Evolutionary conservation across 192 early-diverging fungal genomes (phyloP).

Genomic region (Backusella macrospora): DNA sequence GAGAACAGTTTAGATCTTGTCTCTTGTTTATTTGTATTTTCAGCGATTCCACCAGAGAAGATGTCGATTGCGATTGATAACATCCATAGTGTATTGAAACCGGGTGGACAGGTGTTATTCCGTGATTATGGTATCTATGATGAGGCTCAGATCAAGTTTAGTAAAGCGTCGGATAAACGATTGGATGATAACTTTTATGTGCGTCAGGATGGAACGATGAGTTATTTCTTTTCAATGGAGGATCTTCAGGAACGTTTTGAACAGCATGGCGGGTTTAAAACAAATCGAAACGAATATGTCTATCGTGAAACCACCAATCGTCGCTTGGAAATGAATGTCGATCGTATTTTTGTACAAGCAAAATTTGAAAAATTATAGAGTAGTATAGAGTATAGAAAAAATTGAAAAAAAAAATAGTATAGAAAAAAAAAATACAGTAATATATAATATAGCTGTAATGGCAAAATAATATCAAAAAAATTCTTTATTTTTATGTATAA

Average conservation of each 20-base stretch:
- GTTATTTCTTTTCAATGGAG: slow-evolving; percentile 85
- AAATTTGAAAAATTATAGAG: slow-evolving; percentile 66
- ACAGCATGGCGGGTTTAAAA: slow-evolving; percentile 58
- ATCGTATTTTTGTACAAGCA: slow-evolving; percentile 75
- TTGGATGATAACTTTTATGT: slow-evolving; percentile 95
- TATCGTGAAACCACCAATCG: slow-evolving; percentile 71
- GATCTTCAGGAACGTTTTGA: slow-evolving; percentile 64
- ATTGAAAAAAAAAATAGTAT: neutral
- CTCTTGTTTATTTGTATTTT: slow-evolving; percentile 94
- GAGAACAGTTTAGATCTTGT: slow-evolving; percentile 81
- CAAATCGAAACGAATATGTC: slow-evolving; percentile 63
- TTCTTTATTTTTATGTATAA: neutral
- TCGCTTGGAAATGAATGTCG: slow-evolving; percentile 65
- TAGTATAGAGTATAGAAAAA: neutral
- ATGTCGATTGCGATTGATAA: slow-evolving; percentile 79
- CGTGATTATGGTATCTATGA: slow-evolving; percentile 98
- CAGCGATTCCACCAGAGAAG: slow-evolving; percentile 89
- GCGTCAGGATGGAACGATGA: slow-evolving; percentile 93
- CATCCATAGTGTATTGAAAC: slow-evolving; percentile 75
- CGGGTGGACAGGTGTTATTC: slow-evolving; percentile 90
- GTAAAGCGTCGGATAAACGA: slow-evolving; percentile 64
- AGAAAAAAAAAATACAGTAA: neutral
- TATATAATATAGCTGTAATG: neutral
- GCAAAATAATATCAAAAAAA: neutral
- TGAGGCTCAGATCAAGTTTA: slow-evolving; percentile 93